Evolutionary conservation across 2,329 filamentous ascomycete species (phyloP).

Genomic region (Ophiostoma himal-ulmi): DNA sequence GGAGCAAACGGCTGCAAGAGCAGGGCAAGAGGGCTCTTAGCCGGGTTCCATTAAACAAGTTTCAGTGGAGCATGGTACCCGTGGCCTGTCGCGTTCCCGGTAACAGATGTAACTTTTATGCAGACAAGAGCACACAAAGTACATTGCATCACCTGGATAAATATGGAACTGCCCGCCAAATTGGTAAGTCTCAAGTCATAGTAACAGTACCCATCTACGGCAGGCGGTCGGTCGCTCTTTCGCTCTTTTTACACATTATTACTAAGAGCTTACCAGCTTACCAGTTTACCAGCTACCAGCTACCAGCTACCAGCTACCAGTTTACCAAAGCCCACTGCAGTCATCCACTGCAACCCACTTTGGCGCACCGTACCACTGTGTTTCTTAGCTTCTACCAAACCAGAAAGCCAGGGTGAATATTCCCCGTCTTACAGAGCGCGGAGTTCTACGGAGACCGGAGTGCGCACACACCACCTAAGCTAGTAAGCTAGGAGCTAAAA

Average conservation of each 20-base stretch:
- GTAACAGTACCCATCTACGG: background rate
- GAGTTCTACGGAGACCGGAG: background rate
- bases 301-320: too few species aligned
- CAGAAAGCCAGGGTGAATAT: background rate
- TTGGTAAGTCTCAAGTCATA: constrained; percentile 8
- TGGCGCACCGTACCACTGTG: background rate
- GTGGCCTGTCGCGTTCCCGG: background rate
- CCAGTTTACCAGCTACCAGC: too few species aligned
- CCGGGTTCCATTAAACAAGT: constrained; percentile 10
- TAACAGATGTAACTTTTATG: background rate
- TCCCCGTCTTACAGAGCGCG: background rate
- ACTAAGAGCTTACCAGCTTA: constrained; percentile 6
- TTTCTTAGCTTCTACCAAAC: background rate
- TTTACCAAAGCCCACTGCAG: background rate
- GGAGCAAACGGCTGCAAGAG: background rate
- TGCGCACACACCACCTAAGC: background rate
- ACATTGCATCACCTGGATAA: background rate
- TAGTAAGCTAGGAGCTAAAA: background rate
- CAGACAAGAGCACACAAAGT: background rate
- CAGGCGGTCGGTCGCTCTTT: background rate
- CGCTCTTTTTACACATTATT: constrained; percentile 6
- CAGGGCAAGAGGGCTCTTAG: constrained; percentile 4
- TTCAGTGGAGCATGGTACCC: constrained; percentile 10
- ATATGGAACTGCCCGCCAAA: background rate
- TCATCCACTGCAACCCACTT: background rate